Evolutionary conservation across 495 filamentous ascomycete species (phyloP).

Genomic region (Podospora didyma): DNA sequence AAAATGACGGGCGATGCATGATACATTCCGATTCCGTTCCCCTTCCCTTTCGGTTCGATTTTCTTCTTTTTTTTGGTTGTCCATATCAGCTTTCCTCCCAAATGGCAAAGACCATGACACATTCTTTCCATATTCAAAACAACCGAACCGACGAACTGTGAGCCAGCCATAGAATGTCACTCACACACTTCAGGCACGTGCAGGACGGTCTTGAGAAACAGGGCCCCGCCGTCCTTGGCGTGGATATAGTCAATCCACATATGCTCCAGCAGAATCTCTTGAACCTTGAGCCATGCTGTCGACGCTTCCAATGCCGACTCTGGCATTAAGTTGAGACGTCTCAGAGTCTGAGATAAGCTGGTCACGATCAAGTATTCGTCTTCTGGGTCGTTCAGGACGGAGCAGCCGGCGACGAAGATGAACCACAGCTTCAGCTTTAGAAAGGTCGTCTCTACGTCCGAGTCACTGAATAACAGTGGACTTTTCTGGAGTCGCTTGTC

Average conservation of each 20-base stretch:
- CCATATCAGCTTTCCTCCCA: no score
- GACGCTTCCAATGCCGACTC: not conserved
- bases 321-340: not conserved
- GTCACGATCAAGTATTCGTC: not conserved
- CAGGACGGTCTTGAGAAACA: not conserved
- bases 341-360: not conserved
- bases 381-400: slow-evolving; percentile 1
- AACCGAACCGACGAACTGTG: no score
- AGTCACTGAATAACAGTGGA: no score
- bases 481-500: no score
- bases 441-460: not conserved
- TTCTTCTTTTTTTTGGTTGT: no score
- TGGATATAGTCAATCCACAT: slow-evolving; percentile 20
- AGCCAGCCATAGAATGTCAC: no score
- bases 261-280: slow-evolving; percentile 7
- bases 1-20: no score
- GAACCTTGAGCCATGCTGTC: not conserved
- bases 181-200: no score
- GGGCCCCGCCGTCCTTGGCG: not conserved
- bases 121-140: no score
- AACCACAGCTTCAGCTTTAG: slow-evolving; percentile 13
- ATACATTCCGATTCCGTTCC: no score
- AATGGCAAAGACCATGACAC: no score
- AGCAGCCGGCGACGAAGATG: slow-evolving; percentile 9
- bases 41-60: no score